Conservation (phyloP, 306 rosid genomes). For the Glycyrrhiza uralensis region DNA sequence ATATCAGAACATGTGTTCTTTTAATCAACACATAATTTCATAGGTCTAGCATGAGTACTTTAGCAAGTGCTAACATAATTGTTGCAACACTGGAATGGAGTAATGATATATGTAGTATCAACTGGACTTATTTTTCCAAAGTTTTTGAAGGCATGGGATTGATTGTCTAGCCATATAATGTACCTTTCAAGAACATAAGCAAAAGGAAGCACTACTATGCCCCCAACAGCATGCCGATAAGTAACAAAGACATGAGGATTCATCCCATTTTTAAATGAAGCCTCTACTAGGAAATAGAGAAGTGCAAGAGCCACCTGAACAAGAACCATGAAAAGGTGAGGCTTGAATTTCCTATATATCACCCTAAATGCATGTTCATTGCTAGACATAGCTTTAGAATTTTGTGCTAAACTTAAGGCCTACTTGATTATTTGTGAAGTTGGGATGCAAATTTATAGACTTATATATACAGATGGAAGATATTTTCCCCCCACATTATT, state of each 20-base stretch:
- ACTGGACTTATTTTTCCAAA: neutral
- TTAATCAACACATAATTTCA: neutral
- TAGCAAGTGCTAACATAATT: neutral
- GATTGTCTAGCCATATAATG: no score
- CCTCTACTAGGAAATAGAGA: slow-evolving; percentile 38
- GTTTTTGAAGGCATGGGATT: no score
- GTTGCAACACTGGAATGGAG: neutral
- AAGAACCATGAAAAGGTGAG: slow-evolving; percentile 37
- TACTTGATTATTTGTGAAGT: slow-evolving; percentile 17
- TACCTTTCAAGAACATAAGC: slow-evolving; percentile 55
- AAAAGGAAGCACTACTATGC: slow-evolving; percentile 39
- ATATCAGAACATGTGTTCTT: neutral
- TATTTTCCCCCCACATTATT: no score
- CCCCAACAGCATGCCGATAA: slow-evolving; percentile 38
- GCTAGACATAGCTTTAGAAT: slow-evolving; percentile 30
- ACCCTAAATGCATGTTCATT: neutral
- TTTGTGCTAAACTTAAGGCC: neutral
- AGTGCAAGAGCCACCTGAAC: slow-evolving; percentile 21
- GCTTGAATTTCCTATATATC: slow-evolving; percentile 32
- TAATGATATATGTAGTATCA: neutral
- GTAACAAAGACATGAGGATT: slow-evolving; percentile 47
- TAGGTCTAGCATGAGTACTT: neutral
- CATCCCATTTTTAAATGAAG: slow-evolving; percentile 42
- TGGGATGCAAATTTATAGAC: neutral
- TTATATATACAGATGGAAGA: neutral